These are phyloP conservation scores for Breviolum minutum DNA, from an alignment of 73 alveolate species.

Conservation along the genomic window DNA sequence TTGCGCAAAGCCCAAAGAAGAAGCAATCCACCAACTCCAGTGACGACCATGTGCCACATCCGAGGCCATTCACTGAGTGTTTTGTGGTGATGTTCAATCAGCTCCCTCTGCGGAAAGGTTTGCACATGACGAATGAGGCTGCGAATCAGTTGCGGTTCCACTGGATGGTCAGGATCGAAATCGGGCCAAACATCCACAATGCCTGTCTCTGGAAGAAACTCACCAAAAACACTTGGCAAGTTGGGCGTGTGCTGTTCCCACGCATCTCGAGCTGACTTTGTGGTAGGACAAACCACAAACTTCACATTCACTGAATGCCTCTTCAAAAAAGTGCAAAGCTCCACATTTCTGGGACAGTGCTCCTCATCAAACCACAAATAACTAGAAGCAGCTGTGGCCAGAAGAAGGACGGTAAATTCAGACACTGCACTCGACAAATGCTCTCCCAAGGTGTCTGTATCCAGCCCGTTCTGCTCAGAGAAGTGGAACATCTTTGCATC, in stretches of 20 bases:
- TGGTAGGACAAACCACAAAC: background rate
- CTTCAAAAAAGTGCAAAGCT: background rate
- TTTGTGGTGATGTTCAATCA: too few species aligned
- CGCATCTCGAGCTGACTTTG: background rate
- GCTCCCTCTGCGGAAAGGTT: too few species aligned
- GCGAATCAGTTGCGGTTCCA: background rate
- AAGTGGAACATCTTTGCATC: background rate
- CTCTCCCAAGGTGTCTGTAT: background rate
- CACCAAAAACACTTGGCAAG: background rate
- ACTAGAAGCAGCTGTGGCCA: background rate
- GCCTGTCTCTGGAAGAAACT: background rate
- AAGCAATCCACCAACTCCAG: too few species aligned
- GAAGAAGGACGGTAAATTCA: background rate
- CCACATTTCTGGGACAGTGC: background rate
- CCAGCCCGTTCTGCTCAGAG: constrained; percentile 22
- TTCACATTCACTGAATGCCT: background rate
- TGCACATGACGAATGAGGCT: background rate
- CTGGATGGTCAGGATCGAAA: background rate
- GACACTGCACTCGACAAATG: background rate
- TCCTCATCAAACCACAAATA: background rate
- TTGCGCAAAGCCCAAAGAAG: too few species aligned
- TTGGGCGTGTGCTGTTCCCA: background rate
- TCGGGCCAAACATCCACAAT: background rate
- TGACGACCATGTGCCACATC: too few species aligned
- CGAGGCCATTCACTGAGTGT: too few species aligned